Evolutionary conservation across 2,329 filamentous ascomycete species (phyloP).

Genomic region (Cladosporium sp.): DNA sequence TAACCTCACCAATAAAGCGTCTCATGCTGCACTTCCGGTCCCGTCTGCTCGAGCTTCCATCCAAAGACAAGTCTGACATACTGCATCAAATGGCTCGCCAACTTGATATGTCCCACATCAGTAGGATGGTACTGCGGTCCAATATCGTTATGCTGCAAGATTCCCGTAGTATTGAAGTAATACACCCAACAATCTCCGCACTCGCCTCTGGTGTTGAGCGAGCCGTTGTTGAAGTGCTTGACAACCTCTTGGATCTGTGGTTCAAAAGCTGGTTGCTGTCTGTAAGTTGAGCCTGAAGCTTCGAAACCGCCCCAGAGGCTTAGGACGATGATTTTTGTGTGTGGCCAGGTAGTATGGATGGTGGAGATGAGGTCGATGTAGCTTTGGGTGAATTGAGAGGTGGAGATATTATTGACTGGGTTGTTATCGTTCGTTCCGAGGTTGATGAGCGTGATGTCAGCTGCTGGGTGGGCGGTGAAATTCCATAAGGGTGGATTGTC

Average conservation of each 20-base stretch:
- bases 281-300: constrained; percentile 45
- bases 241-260: not conserved
- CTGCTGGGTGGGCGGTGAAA: constrained; percentile 30
- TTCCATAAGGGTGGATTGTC: constrained; percentile 33
- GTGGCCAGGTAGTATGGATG: constrained; percentile 39
- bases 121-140: constrained; percentile 57
- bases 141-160: constrained; percentile 60
- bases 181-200: constrained; percentile 48
- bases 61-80: constrained; percentile 54
- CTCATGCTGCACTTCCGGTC: constrained; percentile 47
- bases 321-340: constrained; percentile 40
- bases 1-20: constrained; percentile 15
- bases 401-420: constrained; percentile 36
- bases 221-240: not conserved
- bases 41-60: constrained; percentile 54
- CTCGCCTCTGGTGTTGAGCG: constrained; percentile 14
- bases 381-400: constrained; percentile 33
- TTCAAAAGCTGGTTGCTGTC: constrained; percentile 39
- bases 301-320: constrained; percentile 56
- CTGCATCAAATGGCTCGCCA: constrained; percentile 56
- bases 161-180: constrained; percentile 59
- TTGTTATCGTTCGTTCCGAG: constrained; percentile 46
- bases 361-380: constrained; percentile 41
- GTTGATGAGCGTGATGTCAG: constrained; percentile 44
- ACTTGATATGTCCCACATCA: constrained; percentile 58